Evolutionary conservation across 1,284 basidiomycete species (phyloP).

Genomic region (Trichosporon ovoides): DNA sequence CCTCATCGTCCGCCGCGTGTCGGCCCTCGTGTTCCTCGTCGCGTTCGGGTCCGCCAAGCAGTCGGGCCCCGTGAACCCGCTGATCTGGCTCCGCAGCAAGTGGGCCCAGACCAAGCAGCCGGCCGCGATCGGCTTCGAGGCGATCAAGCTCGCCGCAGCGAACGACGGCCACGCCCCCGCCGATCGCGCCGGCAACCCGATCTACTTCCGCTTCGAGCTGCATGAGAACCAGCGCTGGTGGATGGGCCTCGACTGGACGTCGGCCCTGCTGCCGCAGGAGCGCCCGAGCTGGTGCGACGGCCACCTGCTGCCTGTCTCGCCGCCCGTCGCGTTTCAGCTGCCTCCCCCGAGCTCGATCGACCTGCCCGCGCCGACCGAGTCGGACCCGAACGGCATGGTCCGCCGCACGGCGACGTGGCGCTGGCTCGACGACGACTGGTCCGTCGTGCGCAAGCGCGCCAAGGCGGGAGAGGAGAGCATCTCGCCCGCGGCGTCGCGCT

Average conservation of each 20-base stretch:
- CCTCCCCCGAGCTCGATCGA: slow-evolving; percentile 52
- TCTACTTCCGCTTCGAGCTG: slow-evolving; percentile 78
- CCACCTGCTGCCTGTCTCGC: slow-evolving; percentile 54
- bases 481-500: slow-evolving; percentile 16
- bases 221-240: slow-evolving; percentile 93
- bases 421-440: slow-evolving; percentile 86
- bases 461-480: slow-evolving; percentile 2
- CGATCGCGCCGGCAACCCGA: slow-evolving; percentile 26
- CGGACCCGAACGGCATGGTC: slow-evolving; percentile 47
- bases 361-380: slow-evolving; percentile 37
- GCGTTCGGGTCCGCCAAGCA: slow-evolving; percentile 42
- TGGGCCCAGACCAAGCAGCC: slow-evolving; percentile 43
- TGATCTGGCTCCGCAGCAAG: slow-evolving; percentile 42
- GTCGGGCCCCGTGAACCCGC: slow-evolving; percentile 30
- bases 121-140: slow-evolving; percentile 29
- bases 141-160: slow-evolving; percentile 18
- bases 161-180: slow-evolving; percentile 25
- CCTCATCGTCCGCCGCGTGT: slow-evolving; percentile 33
- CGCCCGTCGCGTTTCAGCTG: slow-evolving; percentile 48
- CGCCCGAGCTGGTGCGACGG: slow-evolving; percentile 72
- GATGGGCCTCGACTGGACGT: slow-evolving; percentile 73
- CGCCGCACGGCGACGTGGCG: slow-evolving; percentile 71
- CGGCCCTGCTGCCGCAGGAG: slow-evolving; percentile 81
- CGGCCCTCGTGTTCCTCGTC: slow-evolving; percentile 40
- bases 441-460: slow-evolving; percentile 48